Base-by-base conservation (phyloP, 371 early-diverging fungal genomes). In the Phascolomyces articulosus region DNA sequence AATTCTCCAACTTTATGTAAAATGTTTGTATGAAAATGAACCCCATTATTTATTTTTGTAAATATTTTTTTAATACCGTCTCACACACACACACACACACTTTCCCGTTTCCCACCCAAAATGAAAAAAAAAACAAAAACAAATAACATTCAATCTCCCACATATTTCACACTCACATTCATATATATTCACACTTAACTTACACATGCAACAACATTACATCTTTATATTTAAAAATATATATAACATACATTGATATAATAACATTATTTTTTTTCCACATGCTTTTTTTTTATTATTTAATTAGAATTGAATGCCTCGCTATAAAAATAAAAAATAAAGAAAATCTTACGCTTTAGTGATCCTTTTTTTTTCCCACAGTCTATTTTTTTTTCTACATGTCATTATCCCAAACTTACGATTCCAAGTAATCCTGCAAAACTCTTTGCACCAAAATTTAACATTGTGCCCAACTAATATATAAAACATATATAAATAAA, bases 361-460 rank as follows among this genome's bases (percentile, higher is more conserved):
- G 6, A 34, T 34, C 34, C 34, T 34, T 11, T 31, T 31, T 31
- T 31, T 31, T 31, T 31, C 34, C 11, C 34, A 34, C 34, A 34
- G 11, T 34, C n/a, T n/a, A n/a, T n/a, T n/a, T n/a, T n/a, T 60
- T 27, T 16, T 44, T 6, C 20, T 20, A 13, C 18, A 18, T 11
- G 0, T 4, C 21, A 15, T 20, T 16, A 11, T 13, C 13, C 24
- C 21, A 1, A n/a, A 69, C 78, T 75, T 75, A 80, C 81, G 20
- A 75, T 77, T 24, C 71, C 69, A 23, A 78, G 58, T 20, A 68
- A 60, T 23, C 82, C 79, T 27, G 74, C 13, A 41, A 76, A 53
- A 54, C 79, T 79, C 31, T 71, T 77, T 11, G 79, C 79, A 16
- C 82, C 82, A 66, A 82, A 82, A 7, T 68, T 56, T 13, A 82